Evolutionary conservation across 805 yeast species (phyloP).

Genomic region (Pichia nanzhaoensis): DNA sequence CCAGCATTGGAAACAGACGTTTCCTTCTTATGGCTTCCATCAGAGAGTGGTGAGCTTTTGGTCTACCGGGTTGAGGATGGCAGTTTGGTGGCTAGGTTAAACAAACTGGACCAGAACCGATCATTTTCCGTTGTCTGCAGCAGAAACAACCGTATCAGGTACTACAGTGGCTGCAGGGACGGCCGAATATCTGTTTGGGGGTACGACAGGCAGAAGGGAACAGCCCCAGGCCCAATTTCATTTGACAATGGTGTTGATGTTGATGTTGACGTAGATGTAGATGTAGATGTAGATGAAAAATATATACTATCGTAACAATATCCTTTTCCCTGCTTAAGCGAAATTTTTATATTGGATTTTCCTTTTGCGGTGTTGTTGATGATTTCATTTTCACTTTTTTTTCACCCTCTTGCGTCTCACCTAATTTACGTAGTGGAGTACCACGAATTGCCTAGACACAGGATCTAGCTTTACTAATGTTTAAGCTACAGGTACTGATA

Average conservation of each 20-base stretch:
- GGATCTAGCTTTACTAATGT: constrained; percentile 9
- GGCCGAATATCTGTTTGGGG: constrained; percentile 62
- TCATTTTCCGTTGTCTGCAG: constrained; percentile 48
- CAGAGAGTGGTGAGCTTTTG: constrained; percentile 67
- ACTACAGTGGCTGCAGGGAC: constrained; percentile 57
- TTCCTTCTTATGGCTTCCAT: constrained; percentile 61
- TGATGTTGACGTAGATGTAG: too few relatives aligned
- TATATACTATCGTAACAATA: too few relatives aligned
- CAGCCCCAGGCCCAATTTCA: constrained; percentile 4
- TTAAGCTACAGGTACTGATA: constrained; percentile 15
- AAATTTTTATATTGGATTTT: background rate
- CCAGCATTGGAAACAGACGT: constrained; percentile 46
- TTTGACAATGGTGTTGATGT: constrained; percentile 20
- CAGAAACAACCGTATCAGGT: constrained; percentile 39
- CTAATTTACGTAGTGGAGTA: too few relatives aligned
- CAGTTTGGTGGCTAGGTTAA: constrained; percentile 51
- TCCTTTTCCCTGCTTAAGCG: too few relatives aligned
- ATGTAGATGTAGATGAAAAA: too few relatives aligned
- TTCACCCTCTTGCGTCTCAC: too few relatives aligned
- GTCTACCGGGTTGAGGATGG: constrained; percentile 57
- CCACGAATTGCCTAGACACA: too few relatives aligned
- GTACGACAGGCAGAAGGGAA: constrained; percentile 24
- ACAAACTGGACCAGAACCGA: constrained; percentile 26
- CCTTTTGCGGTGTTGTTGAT: too few relatives aligned
- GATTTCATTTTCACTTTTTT: too few relatives aligned